Percentiles rank a stretch among this genome's conserved stretches.
These are phyloP conservation scores for Trichoderma sp. DNA, from an alignment of 2,329 filamentous ascomycete species.

Conservation along the genomic window DNA sequence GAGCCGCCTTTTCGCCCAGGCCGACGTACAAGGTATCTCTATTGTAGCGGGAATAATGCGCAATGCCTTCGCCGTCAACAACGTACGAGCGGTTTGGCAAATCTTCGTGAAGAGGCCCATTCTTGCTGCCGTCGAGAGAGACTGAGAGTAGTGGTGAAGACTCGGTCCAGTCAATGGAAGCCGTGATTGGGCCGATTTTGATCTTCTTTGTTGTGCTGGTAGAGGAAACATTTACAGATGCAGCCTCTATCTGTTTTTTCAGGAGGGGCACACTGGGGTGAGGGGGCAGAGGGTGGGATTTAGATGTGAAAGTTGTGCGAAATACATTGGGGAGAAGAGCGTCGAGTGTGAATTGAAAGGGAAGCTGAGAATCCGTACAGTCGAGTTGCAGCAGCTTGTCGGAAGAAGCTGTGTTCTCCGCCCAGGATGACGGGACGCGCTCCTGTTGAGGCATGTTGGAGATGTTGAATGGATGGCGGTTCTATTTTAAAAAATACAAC, in stretches of 20 bases:
- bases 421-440: slow-evolving; percentile 30
- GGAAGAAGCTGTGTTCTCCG: slow-evolving; percentile 25
- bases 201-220: slow-evolving; percentile 40
- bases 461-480: not conserved
- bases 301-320: slow-evolving; percentile 63
- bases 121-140: slow-evolving; percentile 42
- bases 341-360: slow-evolving; percentile 61
- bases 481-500: not conserved
- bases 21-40: slow-evolving; percentile 64
- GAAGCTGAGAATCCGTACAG: slow-evolving; percentile 28
- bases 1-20: slow-evolving; percentile 68
- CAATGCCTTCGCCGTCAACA: slow-evolving; percentile 57
- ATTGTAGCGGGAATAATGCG: slow-evolving; percentile 64
- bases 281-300: slow-evolving; percentile 60
- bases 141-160: slow-evolving; percentile 56
- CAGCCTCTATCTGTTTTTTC: slow-evolving; percentile 27
- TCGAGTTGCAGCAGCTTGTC: slow-evolving; percentile 25
- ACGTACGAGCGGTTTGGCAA: slow-evolving; percentile 64
- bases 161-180: slow-evolving; percentile 56
- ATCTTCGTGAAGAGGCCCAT: slow-evolving; percentile 56
- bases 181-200: slow-evolving; percentile 47
- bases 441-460: slow-evolving; percentile 30
- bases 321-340: slow-evolving; percentile 61
- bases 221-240: slow-evolving; percentile 22
- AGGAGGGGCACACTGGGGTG: slow-evolving; percentile 58